Evolutionary conservation across 352 stramenopile genomes (phyloP), one percentile per base, ranked within the genome.

Genomic region (Phytophthora pisi): DNA sequence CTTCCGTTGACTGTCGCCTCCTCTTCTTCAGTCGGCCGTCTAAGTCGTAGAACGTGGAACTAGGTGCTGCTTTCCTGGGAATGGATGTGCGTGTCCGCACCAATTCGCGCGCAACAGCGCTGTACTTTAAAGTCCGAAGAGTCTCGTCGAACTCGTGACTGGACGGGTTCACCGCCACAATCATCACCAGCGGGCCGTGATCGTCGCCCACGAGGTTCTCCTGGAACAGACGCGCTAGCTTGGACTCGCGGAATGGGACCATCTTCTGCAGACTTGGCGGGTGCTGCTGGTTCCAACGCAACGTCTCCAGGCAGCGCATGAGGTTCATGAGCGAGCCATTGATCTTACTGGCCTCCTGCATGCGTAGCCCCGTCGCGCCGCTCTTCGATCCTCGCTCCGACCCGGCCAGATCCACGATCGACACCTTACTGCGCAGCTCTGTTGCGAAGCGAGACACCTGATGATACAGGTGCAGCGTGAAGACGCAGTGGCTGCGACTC

Each of bases 321-420:
- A 99, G 86, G 51, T 98, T 98, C 94, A 98, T 99, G 4, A 99
- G 78, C 18, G 92, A 98, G 16, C 88, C 89, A 86, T 99, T 99
- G 72, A 99, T 99, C 66, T 98, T 92, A 64, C 94, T 98, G n/a
- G 97, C 96, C 76, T 99, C 98, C 56, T 98, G 97, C 79, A 99
- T 97, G 23, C 96, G 90, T 11, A 90, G 57, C 6, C 86, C 86
- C 16, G 91, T 93, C 28, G 88, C 90, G 0, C 87, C 87, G 2
- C 77, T 91, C 56, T 97, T 89, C 7, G 86, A 87, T 18, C 86
- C 76, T 8, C 87, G 77, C 64, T 95, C 87, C 1, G 83, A 92
- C 2, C 87, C 87, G 3, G 97, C 97, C 18, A 99, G 73, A 66
- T 99, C 97, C 10, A 99, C 96, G 55, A 99, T 98, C 70, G 93